Base-by-base conservation (phyloP, 2,329 filamentous ascomycete genomes). In the Fusarium pininemorale region DNA sequence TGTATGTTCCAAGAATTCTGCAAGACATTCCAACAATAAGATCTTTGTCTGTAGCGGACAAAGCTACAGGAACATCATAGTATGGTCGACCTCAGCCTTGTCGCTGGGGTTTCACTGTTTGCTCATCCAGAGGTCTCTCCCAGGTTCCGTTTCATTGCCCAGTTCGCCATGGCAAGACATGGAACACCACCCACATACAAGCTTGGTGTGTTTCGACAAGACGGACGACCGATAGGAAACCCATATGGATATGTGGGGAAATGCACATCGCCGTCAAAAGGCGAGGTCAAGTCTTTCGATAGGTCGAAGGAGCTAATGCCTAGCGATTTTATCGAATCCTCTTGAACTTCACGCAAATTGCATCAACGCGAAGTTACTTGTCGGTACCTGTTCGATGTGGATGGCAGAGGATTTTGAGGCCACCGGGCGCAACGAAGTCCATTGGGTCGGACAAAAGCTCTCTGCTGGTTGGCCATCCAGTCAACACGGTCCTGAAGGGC, bases 401-500 rank as follows among this genome's bases (percentile, higher is more conserved):
- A n/a, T 47, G 28, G 50, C 39, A 32, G 50, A 30, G 28, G 35
- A 45, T 24, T 61, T 59, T 61, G 53, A 59, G 63, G 57, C 53
- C 48, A 28, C 47, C 38, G 58, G 20, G 28, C 39, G 38, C 44
- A 47, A 37, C 50, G 39, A 55, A 53, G 30, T 50, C 66, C 56
- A 58, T 41, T 54, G 48, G 48, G 47, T 45, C 51, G 24, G 53
- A 35, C 44, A 53, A 67, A 66, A 66, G 38, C 63, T 58, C 38
- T 39, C 51, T 62, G 55, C 41, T 66, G 50, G 55, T 44, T 59
- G 63, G 35, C 56, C 44, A 61, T 59, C 50, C 47, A 69, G 64
- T 79, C 73, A 80, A 71, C 71, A 78, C 16, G 75, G 72, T 30
- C 74, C 72, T n/a, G 57, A 51, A 9, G 70, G 72, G n/a, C 73